A percentile compares a stretch with the other conserved stretches of the same genome.
phyloP scores from a whole-genome alignment of 495 filamentous ascomycete genomes.

The Lepraria neglecta region DNA sequence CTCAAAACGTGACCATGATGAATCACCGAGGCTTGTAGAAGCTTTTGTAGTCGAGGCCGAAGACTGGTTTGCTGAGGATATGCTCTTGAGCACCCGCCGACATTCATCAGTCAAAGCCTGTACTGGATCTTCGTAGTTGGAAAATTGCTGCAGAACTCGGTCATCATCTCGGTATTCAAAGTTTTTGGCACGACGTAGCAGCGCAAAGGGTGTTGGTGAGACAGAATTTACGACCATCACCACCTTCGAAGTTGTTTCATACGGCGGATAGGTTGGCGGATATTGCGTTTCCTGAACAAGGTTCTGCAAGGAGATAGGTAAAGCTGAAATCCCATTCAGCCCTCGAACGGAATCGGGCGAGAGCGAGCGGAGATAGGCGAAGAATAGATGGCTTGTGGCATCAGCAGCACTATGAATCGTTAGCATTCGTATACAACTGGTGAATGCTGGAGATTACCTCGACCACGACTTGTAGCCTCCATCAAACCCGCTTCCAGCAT shows the following conservation, averaged over 20 bases:
- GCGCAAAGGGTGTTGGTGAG: slow-evolving; percentile 87
- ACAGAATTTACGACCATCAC: slow-evolving; percentile 96
- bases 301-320: slow-evolving; percentile 86
- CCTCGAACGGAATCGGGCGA: slow-evolving; percentile 67
- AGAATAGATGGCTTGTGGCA: slow-evolving; percentile 94
- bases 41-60: slow-evolving; percentile 58
- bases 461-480: slow-evolving; percentile 87
- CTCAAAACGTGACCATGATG: slow-evolving; percentile 94
- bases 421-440: slow-evolving; percentile 17
- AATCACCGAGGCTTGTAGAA: slow-evolving; percentile 66
- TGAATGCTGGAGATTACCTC: slow-evolving; percentile 36
- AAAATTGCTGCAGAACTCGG: slow-evolving; percentile 70
- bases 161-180: slow-evolving; percentile 93
- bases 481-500: slow-evolving; percentile 87
- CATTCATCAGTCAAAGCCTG: slow-evolving; percentile 89
- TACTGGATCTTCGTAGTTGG: slow-evolving; percentile 83
- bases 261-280: slow-evolving; percentile 75
- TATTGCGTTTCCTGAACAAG: slow-evolving; percentile 92
- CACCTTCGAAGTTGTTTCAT: slow-evolving; percentile 76
- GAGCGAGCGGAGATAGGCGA: slow-evolving; percentile 88
- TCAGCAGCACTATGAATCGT: slow-evolving; percentile 67
- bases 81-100: slow-evolving; percentile 77
- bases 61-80: slow-evolving; percentile 84
- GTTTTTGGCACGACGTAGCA: slow-evolving; percentile 85
- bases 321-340: slow-evolving; percentile 66